Base-by-base conservation (phyloP, 306 rosid genomes). In the Mucuna pruriens region DNA sequence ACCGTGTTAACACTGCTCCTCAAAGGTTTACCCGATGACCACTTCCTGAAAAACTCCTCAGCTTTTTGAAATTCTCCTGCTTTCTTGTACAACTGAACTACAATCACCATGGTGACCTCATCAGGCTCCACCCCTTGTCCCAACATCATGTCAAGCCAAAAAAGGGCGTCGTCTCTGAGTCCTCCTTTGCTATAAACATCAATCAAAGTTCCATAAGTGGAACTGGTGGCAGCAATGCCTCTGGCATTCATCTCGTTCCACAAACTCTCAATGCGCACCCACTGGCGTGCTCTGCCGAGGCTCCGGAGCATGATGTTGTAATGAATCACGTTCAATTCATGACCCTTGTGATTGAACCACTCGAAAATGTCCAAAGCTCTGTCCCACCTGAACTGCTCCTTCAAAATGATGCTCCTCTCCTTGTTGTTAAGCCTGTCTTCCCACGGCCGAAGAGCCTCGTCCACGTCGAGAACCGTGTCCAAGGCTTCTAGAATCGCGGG, bases 71-170 rank as follows among this genome's bases (percentile, higher is more conserved):
- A 91, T 67, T 91, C 97, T 10, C 97, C 97, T 0, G 92, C 91
- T 76, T 89, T 91, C 93, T 95, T 95, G 68, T 91, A 92, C 90
- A 95, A 40, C 73, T 93, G 99, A 84, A 95, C 90, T 6, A 95
- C 95, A 79, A 87, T 95, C 75, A 90, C 97, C 99, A 95, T 87
- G 5, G 97, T 95, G 29, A 95, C 92, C 88, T 95, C 99, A 86
- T 95, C 99, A 10, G 97, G 97, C 40, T 88, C 91, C 89, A 95
- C 88, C 39, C 95, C 92, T 17, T 89, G 89, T 69, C 82, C 83
- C 23, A 80, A 85, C 99, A 95, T 95, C 84, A 81, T 88, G 55
- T 88, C 92, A 33, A 95, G 94, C 97, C 98, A 95, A 44, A 82
- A 60, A 22, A 90, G 86, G 0, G 98, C 97, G 40, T 92, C 91